Evolutionary conservation across 2,329 filamentous ascomycete genomes (phyloP).

Genomic region (Pseudogymnoascus pannorum): DNA sequence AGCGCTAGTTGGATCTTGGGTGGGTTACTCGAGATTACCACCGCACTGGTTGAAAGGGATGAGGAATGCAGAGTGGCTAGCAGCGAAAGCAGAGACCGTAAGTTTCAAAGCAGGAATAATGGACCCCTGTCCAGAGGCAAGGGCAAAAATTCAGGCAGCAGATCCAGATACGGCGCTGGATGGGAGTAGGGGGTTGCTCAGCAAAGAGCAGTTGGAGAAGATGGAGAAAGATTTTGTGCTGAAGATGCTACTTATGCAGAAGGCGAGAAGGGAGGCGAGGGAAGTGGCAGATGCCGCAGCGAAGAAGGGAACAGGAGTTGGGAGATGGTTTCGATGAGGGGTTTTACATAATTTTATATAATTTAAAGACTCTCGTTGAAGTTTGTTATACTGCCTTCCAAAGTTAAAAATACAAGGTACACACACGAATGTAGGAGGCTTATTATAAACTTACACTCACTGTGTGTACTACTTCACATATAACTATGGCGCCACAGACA

Average conservation of each 20-base stretch:
- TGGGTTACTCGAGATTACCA: conserved; percentile 41
- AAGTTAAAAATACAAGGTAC: neutral
- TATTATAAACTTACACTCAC: neutral
- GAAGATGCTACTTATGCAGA: conserved; percentile 13
- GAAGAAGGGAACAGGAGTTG: neutral
- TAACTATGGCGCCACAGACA: neutral
- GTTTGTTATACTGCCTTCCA: neutral
- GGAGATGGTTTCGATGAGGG: conserved; percentile 7
- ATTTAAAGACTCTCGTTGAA: neutral
- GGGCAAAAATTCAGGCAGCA: conserved; percentile 21
- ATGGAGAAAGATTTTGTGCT: conserved; percentile 15
- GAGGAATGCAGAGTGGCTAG: conserved; percentile 37
- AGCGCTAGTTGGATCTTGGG: conserved; percentile 40
- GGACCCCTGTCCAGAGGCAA: conserved; percentile 27
- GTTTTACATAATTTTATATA: neutral
- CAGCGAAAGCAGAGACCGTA: conserved; percentile 37
- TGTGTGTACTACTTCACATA: neutral
- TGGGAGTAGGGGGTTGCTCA: conserved; percentile 35
- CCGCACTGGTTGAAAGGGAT: conserved; percentile 43
- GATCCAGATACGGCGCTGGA: conserved; percentile 37
- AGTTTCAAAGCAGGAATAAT: conserved; percentile 33
- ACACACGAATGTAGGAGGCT: neutral
- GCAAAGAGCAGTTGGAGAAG: conserved; percentile 30
- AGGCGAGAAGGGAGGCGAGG: conserved; percentile 15
- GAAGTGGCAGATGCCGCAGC: neutral